phyloP scores from a whole-genome alignment of 768 basidiomycete species.

The Pisolithus tinctorius region DNA sequence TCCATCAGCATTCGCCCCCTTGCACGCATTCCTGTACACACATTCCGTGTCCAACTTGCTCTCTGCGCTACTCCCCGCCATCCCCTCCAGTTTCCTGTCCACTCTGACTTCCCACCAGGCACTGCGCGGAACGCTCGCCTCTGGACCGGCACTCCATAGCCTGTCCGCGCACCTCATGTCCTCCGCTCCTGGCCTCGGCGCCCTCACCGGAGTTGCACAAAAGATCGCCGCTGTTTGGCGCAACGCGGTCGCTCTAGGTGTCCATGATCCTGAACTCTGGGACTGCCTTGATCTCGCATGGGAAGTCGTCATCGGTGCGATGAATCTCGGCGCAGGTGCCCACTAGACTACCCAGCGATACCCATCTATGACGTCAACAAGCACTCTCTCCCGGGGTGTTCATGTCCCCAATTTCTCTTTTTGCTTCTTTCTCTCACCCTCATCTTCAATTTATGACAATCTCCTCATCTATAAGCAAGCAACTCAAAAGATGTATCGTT shows the following conservation, averaged over 20 bases:
- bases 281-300: slow-evolving; percentile 59
- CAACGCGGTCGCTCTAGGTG: slow-evolving; percentile 63
- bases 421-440: slow-evolving; percentile 17
- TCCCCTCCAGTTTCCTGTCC: slow-evolving; percentile 23
- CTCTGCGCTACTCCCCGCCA: slow-evolving; percentile 36
- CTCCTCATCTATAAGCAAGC: slow-evolving; percentile 9
- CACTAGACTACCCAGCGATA: slow-evolving; percentile 2
- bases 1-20: slow-evolving; percentile 50
- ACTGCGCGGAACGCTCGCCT: slow-evolving; percentile 37
- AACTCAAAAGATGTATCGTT: slow-evolving; percentile 22
- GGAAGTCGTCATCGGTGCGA: slow-evolving; percentile 57
- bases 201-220: slow-evolving; percentile 42
- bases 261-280: slow-evolving; percentile 64
- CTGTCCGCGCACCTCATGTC: slow-evolving; percentile 48
- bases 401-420: not conserved
- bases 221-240: slow-evolving; percentile 63
- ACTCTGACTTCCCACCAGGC: slow-evolving; percentile 25
- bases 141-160: slow-evolving; percentile 46
- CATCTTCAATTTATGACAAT: slow-evolving; percentile 18
- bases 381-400: not conserved
- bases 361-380: not conserved
- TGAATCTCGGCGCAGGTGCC: slow-evolving; percentile 44
- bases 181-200: slow-evolving; percentile 36
- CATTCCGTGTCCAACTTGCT: slow-evolving; percentile 48
- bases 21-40: slow-evolving; percentile 64